These are phyloP conservation scores for Aureobasidium melanogenum DNA, from an alignment of 2,329 filamentous ascomycete species.

Conservation along the genomic window DNA sequence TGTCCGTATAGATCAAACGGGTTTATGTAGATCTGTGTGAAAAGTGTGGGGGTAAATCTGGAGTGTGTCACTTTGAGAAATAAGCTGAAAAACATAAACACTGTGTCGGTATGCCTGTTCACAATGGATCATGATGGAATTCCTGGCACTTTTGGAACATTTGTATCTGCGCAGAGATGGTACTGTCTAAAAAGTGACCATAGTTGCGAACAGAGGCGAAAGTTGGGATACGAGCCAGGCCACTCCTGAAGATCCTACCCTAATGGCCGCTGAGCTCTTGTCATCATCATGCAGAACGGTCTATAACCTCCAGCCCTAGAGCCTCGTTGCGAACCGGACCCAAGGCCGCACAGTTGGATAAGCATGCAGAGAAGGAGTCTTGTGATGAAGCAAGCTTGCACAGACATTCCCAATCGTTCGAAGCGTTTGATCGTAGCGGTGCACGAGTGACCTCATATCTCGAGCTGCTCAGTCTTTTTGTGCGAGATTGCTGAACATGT, in stretches of 20 bases:
- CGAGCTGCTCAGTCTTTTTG: background rate
- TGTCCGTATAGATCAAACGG: background rate
- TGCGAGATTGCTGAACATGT: conserved; percentile 12
- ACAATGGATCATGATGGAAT: background rate
- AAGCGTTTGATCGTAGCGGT: background rate
- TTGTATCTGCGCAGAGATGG: background rate
- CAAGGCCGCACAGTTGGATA: background rate
- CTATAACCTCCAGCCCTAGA: background rate
- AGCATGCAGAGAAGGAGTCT: background rate
- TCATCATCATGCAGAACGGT: background rate
- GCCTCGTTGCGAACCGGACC: background rate
- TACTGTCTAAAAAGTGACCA: too few relatives aligned
- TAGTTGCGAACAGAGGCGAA: background rate
- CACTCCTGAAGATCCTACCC: background rate
- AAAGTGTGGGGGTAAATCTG: background rate
- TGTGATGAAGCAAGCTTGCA: background rate
- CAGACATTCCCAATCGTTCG: background rate
- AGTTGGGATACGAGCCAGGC: too few relatives aligned
- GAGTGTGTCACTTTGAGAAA: background rate
- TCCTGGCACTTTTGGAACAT: background rate
- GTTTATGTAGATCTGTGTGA: background rate
- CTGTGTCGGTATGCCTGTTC: background rate
- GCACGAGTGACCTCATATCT: background rate
- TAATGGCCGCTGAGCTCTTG: background rate
- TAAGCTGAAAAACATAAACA: too few relatives aligned